Base-by-base conservation (phyloP, 306 rosid genomes). In the Prunus salicina region DNA sequence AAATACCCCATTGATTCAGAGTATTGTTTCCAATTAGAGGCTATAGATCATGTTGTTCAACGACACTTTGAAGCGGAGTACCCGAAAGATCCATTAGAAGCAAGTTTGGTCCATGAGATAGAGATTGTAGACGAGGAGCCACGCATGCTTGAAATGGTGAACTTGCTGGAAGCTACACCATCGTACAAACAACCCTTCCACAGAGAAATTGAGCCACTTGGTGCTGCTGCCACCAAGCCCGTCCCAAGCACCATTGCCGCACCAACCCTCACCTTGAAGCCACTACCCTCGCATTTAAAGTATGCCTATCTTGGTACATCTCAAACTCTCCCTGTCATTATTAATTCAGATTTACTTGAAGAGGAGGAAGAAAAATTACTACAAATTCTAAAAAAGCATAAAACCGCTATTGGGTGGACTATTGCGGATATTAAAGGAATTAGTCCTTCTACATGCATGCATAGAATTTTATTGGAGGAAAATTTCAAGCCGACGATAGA, bases 361-460 rank as follows among this genome's bases (percentile, higher is more conserved):
- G 45, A 28, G 0, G 22, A 66, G n/a, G 71, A 38, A 2, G 71
- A 66, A 15, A n/a, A 66, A 12, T 1, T 66, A 2, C 27, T 66
- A 5, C 45, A 66, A 16, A 24, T 19, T 2, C 5, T 66, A n/a
- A n/a, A n/a, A 30, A 2, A 66, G 71, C 51, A 66, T 9, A 66
- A 66, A 45, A 15, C 30, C 0, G 51, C 51, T 16, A 0, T 66
- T 11, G 53, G 71, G 14, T 66, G 52, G 52, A 38, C 71, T 9
- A 66, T 63, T 22, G 67, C 22, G 0, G 8, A 66, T 3, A 71
- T 52, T 1, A 53, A 50, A 8, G 46, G 61, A 2, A 69, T 69
- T 7, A 71, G 75, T n/a, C 75, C 32, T 4, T 28, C 75, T 8
- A 15, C 34, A 18, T 53, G 49, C 32, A 55, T 72, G 52, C 76